Conservation (phyloP, 2,329 filamentous ascomycete species). For the Scleromitrula shiraiana region DNA sequence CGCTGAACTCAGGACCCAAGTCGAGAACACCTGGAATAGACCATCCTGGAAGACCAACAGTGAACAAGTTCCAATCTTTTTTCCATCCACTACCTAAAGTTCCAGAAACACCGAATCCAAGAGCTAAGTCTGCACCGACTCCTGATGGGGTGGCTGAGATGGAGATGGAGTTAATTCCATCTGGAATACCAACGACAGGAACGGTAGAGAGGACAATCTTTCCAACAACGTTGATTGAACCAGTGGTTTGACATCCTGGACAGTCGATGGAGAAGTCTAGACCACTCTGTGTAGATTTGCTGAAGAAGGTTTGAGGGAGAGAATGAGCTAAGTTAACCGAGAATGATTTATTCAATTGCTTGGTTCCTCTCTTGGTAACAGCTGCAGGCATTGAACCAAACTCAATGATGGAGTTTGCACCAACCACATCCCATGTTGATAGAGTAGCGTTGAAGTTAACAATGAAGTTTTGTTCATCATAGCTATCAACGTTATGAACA, state of each 20-base stretch:
- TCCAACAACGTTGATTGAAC: not conserved
- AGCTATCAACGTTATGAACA: constrained; percentile 1
- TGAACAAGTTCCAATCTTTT: constrained; percentile 6
- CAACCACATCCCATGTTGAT: constrained; percentile 6
- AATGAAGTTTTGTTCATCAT: constrained; percentile 8
- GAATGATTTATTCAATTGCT: not conserved
- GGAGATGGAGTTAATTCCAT: constrained; percentile 1
- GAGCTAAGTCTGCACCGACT: constrained; percentile 5
- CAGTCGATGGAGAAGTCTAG: constrained; percentile 7
- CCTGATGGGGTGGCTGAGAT: constrained; percentile 2
- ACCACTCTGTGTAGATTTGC: constrained; percentile 3
- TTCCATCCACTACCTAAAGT: constrained; percentile 7
- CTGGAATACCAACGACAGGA: not conserved
- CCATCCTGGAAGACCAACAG: constrained; percentile 5
- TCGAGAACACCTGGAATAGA: constrained; percentile 2
- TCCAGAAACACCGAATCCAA: constrained; percentile 7
- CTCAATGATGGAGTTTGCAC: constrained; percentile 1
- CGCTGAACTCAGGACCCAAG: constrained; percentile 6
- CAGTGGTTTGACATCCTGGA: constrained; percentile 1
- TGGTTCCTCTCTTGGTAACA: constrained; percentile 1
- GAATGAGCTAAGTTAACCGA: not conserved
- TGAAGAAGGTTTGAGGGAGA: constrained; percentile 8
- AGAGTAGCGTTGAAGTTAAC: constrained; percentile 10
- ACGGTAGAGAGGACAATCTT: constrained; percentile 2
- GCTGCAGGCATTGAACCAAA: not conserved